A percentile compares a stretch with the other conserved stretches of the same genome.
phyloP scores from a whole-genome alignment of 1,284 basidiomycete species.

The Boletellus deceptivus region DNA sequence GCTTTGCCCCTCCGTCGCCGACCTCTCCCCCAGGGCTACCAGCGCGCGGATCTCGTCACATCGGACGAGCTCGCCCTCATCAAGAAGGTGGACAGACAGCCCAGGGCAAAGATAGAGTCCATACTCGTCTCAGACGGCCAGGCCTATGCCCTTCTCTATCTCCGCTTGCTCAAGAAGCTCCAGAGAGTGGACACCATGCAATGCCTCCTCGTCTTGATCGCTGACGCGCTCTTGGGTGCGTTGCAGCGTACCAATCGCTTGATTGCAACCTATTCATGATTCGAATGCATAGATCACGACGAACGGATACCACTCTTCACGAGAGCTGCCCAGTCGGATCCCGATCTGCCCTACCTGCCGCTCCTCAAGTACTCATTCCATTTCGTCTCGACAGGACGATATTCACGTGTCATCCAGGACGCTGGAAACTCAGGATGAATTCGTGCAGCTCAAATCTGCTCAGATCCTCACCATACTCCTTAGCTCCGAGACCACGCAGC shows the following conservation, averaged over 20 bases:
- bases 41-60: conserved; percentile 89
- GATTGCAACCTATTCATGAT: background rate
- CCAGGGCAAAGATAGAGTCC: conserved; percentile 69
- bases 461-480: conserved; percentile 89
- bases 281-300: conserved; percentile 58
- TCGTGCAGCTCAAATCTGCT: conserved; percentile 85
- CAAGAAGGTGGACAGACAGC: conserved; percentile 85
- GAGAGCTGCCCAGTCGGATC: conserved; percentile 55
- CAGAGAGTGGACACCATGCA: conserved; percentile 93
- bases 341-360: conserved; percentile 83
- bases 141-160: conserved; percentile 86
- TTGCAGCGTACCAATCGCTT: conserved; percentile 1
- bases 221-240: conserved; percentile 83
- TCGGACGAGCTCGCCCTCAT: conserved; percentile 88
- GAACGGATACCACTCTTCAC: conserved; percentile 77
- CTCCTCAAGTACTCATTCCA: conserved; percentile 62
- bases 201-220: conserved; percentile 87
- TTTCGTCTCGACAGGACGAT: background rate
- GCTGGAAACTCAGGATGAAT: conserved; percentile 88
- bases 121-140: conserved; percentile 77
- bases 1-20: conserved; percentile 14
- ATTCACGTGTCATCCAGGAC: conserved; percentile 45
- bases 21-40: conserved; percentile 71
- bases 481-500: conserved; percentile 54
- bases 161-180: conserved; percentile 89